Evolutionary conservation across 2,329 filamentous ascomycete species (phyloP).

Genomic region (Nemania sp.): DNA sequence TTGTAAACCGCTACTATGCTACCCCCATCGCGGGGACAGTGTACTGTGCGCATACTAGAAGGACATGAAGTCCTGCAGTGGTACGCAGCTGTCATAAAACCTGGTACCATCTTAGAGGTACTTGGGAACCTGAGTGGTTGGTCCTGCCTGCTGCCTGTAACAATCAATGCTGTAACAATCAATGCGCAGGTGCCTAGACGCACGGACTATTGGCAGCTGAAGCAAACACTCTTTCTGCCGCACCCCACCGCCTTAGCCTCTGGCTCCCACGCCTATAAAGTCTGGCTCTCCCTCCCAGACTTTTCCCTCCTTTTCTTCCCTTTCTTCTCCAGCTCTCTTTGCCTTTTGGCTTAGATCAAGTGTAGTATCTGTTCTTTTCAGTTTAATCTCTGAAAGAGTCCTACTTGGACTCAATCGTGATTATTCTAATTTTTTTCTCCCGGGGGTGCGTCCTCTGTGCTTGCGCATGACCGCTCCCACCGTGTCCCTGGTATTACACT

Average conservation of each 20-base stretch:
- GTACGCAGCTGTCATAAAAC: too few species aligned
- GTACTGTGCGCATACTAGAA: too few species aligned
- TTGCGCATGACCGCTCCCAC: conserved; percentile 69
- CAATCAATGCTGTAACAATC: too few species aligned
- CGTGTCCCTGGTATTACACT: conserved; percentile 69
- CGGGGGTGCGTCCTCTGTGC: conserved; percentile 65
- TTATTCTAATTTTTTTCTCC: conserved; percentile 79
- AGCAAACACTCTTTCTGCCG: conserved; percentile 15
- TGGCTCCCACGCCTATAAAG: conserved; percentile 18
- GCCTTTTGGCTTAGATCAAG: conserved; percentile 67
- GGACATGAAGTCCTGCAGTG: too few species aligned
- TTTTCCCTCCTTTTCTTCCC: conserved; percentile 21
- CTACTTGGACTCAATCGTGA: conserved; percentile 72
- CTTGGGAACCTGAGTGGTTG: too few species aligned
- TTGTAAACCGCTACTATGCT: too few species aligned
- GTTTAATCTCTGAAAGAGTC: conserved; percentile 92
- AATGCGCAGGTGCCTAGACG: too few species aligned
- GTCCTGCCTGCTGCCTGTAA: too few species aligned
- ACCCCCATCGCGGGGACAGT: too few species aligned
- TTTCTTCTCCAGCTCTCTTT: conserved; percentile 48
- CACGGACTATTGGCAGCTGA: conserved; percentile 1
- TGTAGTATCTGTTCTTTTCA: conserved; percentile 97
- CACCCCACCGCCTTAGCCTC: conserved; percentile 5
- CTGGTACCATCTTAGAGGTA: too few species aligned
- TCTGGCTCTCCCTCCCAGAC: conserved; percentile 7